Evolutionary conservation across 768 basidiomycete genomes (phyloP).

Genomic region (Rickenella mellea): DNA sequence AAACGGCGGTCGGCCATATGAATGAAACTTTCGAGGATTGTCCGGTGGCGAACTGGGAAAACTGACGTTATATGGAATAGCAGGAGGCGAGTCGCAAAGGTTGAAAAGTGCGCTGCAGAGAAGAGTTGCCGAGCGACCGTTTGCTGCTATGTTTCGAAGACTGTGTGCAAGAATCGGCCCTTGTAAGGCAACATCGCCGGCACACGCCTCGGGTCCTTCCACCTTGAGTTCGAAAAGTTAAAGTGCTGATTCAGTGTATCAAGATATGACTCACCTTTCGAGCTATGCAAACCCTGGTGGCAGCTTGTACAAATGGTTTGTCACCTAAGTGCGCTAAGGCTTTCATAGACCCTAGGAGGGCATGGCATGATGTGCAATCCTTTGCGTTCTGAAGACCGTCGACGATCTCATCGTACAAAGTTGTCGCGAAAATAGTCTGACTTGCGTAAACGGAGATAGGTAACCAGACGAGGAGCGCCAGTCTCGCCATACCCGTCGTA

Average conservation of each 20-base stretch:
- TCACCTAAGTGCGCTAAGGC: constrained; percentile 40
- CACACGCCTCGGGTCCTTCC: constrained; percentile 49
- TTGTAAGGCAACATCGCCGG: constrained; percentile 38
- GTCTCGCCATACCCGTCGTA: no score
- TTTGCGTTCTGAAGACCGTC: no score
- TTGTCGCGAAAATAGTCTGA: no score
- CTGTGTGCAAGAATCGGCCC: constrained; percentile 51
- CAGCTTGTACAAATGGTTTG: constrained; percentile 30
- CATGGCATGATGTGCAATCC: constrained; percentile 46
- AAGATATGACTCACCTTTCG: no score
- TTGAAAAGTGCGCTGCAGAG: constrained; percentile 48
- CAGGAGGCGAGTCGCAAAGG: constrained; percentile 39
- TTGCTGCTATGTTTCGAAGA: constrained; percentile 36
- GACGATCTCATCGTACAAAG: no score
- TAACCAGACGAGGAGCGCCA: no score
- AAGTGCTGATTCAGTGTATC: no score
- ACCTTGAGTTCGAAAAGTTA: no score
- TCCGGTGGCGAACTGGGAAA: constrained; percentile 34
- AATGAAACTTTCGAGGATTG: no score
- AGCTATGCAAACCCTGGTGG: constrained; percentile 35
- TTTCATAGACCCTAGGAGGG: constrained; percentile 36
- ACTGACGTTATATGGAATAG: constrained; percentile 32
- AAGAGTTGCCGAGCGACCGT: constrained; percentile 39
- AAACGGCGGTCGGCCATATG: no score
- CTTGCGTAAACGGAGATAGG: no score